Conservation (phyloP, 768 basidiomycete species). For the Sarcodon aspratus region DNA sequence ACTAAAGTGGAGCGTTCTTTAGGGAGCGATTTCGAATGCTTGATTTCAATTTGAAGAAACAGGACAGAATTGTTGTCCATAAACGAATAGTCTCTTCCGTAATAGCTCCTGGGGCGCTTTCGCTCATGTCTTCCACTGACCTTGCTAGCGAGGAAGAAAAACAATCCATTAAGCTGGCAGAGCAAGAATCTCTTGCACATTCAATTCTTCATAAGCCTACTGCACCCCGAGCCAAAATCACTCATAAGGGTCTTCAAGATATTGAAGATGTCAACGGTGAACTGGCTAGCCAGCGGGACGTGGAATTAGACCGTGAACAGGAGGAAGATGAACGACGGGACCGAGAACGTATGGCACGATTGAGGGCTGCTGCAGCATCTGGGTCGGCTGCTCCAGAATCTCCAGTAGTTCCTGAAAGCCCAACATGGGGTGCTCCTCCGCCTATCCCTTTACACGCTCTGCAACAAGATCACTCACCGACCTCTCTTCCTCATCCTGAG, state of each 20-base stretch:
- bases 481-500: constrained; percentile 12
- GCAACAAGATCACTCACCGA: constrained; percentile 16
- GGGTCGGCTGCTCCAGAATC: constrained; percentile 68
- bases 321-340: constrained; percentile 53
- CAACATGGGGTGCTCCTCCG: constrained; percentile 51
- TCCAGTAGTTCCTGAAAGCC: constrained; percentile 31
- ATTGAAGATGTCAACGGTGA: constrained; percentile 67
- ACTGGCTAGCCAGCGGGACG: constrained; percentile 27
- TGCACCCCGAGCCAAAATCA: constrained; percentile 69
- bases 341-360: constrained; percentile 53
- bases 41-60: constrained; percentile 77
- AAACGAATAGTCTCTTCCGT: constrained; percentile 59
- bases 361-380: constrained; percentile 26
- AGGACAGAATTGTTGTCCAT: constrained; percentile 71
- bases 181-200: constrained; percentile 74
- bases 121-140: constrained; percentile 81
- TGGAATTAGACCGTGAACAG: constrained; percentile 46
- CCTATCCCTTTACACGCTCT: constrained; percentile 38
- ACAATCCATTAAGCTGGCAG: constrained; percentile 70
- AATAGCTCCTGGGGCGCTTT: constrained; percentile 62
- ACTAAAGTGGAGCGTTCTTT: background rate
- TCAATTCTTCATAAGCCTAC: constrained; percentile 69
- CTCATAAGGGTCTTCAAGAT: constrained; percentile 87
- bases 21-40: constrained; percentile 90
- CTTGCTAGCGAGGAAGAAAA: constrained; percentile 81